A percentile compares a stretch with the other conserved stretches of the same genome.
Evolutionary conservation across 2,329 filamentous ascomycete genomes (phyloP).

Genomic region (Raffaelea albimanens): DNA sequence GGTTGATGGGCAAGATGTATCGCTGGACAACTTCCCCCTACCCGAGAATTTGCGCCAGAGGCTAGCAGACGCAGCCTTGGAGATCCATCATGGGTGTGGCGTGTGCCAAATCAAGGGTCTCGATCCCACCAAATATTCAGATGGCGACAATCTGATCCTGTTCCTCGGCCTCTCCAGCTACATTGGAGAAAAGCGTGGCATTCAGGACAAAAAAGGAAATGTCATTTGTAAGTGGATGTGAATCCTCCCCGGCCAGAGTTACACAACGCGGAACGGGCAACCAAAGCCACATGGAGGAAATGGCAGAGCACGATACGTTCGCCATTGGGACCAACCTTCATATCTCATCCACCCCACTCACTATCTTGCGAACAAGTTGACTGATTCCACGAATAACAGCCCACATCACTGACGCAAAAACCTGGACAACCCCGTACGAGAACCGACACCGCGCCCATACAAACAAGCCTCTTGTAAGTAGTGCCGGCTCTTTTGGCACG

Average conservation of each 20-base stretch:
- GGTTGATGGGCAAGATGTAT: conserved; percentile 27
- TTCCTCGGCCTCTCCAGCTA: conserved; percentile 49
- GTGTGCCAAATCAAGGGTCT: conserved; percentile 48
- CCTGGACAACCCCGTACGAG: conserved; percentile 32
- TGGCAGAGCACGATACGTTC: too few relatives aligned
- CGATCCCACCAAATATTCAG: conserved; percentile 32
- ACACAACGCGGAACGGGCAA: too few relatives aligned
- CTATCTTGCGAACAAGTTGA: not conserved
- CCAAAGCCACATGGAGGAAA: too few relatives aligned
- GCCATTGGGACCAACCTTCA: too few relatives aligned
- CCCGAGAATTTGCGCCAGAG: conserved; percentile 21
- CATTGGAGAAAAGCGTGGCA: conserved; percentile 42
- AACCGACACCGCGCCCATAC: conserved; percentile 41
- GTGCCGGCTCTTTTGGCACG: not conserved
- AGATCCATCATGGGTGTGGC: conserved; percentile 33
- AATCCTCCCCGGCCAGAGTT: not conserved
- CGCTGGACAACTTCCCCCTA: conserved; percentile 29
- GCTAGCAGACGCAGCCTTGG: conserved; percentile 24
- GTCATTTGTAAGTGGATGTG: conserved; percentile 30
- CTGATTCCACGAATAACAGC: conserved; percentile 19
- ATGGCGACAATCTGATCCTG: conserved; percentile 44
- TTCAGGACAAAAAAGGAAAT: conserved; percentile 38
- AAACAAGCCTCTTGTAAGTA: conserved; percentile 30
- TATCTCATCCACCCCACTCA: too few relatives aligned
- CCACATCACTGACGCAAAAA: conserved; percentile 37